Conservation (phyloP, 768 basidiomycete species). For the Multifurca ochricompacta region DNA sequence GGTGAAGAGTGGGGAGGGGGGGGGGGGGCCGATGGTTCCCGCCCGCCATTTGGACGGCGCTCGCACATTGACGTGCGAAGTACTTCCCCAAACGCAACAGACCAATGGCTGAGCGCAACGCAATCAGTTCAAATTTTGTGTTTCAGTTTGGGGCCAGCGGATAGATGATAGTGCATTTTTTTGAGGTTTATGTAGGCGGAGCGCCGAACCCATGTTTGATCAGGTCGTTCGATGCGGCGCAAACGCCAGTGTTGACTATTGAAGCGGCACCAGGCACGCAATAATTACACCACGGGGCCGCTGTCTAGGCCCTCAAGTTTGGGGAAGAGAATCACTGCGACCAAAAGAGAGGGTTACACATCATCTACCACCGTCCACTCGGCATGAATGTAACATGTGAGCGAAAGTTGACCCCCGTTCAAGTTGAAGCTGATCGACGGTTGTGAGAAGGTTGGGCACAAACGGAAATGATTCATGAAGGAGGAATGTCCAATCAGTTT, state of each 20-base stretch:
- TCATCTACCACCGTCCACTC: too few relatives aligned
- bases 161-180: not conserved
- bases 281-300: conserved; percentile 15
- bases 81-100: not conserved
- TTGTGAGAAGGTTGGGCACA: not conserved
- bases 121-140: not conserved
- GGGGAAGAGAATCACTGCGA: not conserved
- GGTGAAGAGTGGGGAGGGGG: too few relatives aligned
- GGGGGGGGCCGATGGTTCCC: not conserved
- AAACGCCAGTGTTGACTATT: conserved; percentile 4
- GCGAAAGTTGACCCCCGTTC: not conserved
- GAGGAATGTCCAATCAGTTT: not conserved
- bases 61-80: conserved; percentile 8
- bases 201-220: conserved; percentile 14
- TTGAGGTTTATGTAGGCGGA: conserved; percentile 11
- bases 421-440: conserved; percentile 14
- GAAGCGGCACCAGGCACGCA: conserved; percentile 14
- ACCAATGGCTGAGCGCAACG: not conserved
- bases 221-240: conserved; percentile 17
- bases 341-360: not conserved
- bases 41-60: conserved; percentile 1
- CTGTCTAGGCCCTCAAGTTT: conserved; percentile 12
- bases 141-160: conserved; percentile 1
- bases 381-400: not conserved
- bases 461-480: conserved; percentile 9